Base-by-base conservation (phyloP, 73 alveolate genomes). In the Stentor coeruleus region DNA sequence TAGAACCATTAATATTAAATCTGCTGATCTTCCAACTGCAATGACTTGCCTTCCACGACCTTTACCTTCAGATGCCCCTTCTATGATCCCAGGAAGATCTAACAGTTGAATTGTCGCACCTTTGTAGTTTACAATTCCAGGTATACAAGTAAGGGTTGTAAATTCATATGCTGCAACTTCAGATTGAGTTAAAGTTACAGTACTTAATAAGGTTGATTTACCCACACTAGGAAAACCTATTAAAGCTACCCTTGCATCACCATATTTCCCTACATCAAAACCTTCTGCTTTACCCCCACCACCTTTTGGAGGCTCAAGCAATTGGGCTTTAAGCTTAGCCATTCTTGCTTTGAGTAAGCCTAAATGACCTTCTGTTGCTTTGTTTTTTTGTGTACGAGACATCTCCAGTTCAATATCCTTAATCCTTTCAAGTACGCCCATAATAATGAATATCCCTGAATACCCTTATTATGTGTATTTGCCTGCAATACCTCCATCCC, bases 1-100 rank as follows among this genome's bases (percentile, higher is more conserved):
- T 37, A 98, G 94, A 38, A 98, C 98, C 97, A 98, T 98, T 82
- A 98, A 86, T 60, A 98, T 95, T 81, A 97, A 86, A 92, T 98
- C 99, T 2, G 99, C 93, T 59, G 99, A 91, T 85, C 96, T 97
- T 3, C 99, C 99, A 15, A 95, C 98, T 3, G 99, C 99, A 75
- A 98, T 98, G 41, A 98, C 99, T 93, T 98, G 97, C 86, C 99
- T 91, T 57, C 99, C 99, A 86, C 99, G 86, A 36, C 99, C 99
- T 82, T 86, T 86, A 75, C 98, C 98, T 85, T 94, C 98, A 49
- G 99, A 95, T 3, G 99, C 99, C 3, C 99, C 99, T 81, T 98
- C 98, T 58, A 98, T 98, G 74, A 98, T 98, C 59, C 99, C 99
- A 28, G 99, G 99, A 40, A 98, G 96, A 94, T 98, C 99, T 81